Base-by-base conservation (phyloP, 192 early-diverging fungal species). In the Chytriomyces sp. region DNA sequence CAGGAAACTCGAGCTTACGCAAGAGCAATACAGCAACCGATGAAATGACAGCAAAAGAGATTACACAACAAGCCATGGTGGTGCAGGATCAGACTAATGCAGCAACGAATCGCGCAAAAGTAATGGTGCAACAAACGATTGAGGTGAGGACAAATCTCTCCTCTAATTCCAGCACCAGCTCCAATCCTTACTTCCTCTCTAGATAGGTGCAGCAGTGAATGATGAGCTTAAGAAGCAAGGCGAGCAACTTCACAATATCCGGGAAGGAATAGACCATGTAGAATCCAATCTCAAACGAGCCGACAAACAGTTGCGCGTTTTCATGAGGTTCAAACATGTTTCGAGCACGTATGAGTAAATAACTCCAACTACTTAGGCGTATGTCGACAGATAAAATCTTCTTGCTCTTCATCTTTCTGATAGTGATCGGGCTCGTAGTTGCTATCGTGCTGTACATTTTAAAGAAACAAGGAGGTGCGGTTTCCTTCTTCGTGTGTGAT, bases 341-440 rank as follows among this genome's bases (percentile, higher is more conserved):
- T 10, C 1, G 3, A 59, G 17, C 33, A 2, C 7, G n/a, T 2
- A 33, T 53, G 22, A 73, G 52, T 73, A 73, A 59, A 31, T 30
- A 67, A 31, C 26, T 19, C 17, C 34, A 8, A 12, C 28, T n/a
- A n/a, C n/a, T n/a, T 12, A 87, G 86, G 31, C 81, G 84, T 34
- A 75, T 88, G 77, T 83, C 84, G 17, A 83, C 82, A 1, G 86
- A 88, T 61, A 82, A 83, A 40, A 84, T 88, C 58, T 86, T 88
- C 72, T 69, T 88, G 36, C 52, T 85, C 32, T 82, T 88, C 53
- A 84, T 88, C n/a, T 73, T 88, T 38, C 71, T 88, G 33, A 81
- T 84, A 33, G 82, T 86, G 39, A 59, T 88, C 31, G 79, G 85
- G n/a, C 57, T 88, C 28, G 65, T 88, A 17, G 73, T 70, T 14